phyloP scores from a whole-genome alignment of 1,284 basidiomycete species.

The Sporisorium exsertum region DNA sequence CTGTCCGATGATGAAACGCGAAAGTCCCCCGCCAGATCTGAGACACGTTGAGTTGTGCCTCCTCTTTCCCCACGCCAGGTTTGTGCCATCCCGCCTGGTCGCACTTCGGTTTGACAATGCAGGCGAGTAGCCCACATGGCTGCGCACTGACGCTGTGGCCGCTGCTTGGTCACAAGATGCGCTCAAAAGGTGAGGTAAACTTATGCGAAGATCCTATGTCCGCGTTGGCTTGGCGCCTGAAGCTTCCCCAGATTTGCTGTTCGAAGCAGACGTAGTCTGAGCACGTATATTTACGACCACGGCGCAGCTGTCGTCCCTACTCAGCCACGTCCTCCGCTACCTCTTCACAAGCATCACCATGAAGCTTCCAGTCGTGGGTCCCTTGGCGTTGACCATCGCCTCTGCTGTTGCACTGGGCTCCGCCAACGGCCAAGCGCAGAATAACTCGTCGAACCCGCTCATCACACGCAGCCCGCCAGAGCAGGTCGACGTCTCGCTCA shows the following conservation, averaged over 20 bases:
- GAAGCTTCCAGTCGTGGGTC: constrained; percentile 7
- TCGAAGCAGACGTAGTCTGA: background rate
- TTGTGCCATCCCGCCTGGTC: background rate
- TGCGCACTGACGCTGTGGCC: background rate
- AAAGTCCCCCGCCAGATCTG: background rate
- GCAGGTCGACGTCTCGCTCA: constrained; percentile 29
- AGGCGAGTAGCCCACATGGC: too few relatives aligned
- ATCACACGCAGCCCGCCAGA: constrained; percentile 32
- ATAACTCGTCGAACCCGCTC: constrained; percentile 20
- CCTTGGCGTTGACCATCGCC: constrained; percentile 8
- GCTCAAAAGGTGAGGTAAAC: background rate
- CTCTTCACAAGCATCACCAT: constrained; percentile 49
- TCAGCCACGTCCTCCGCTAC: background rate
- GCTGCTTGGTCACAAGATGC: background rate
- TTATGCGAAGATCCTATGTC: background rate
- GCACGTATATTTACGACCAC: background rate
- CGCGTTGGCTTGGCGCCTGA: background rate
- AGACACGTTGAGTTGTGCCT: constrained; percentile 10
- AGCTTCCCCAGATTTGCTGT: background rate
- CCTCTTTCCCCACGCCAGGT: background rate
- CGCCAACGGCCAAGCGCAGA: constrained; percentile 23
- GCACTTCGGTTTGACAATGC: background rate
- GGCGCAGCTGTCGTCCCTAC: background rate
- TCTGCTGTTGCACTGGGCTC: background rate
- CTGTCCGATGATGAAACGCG: constrained; percentile 16